Evolutionary conservation across 768 basidiomycete genomes (phyloP).

Genomic region (Tubosaeta brunneosetosa): DNA sequence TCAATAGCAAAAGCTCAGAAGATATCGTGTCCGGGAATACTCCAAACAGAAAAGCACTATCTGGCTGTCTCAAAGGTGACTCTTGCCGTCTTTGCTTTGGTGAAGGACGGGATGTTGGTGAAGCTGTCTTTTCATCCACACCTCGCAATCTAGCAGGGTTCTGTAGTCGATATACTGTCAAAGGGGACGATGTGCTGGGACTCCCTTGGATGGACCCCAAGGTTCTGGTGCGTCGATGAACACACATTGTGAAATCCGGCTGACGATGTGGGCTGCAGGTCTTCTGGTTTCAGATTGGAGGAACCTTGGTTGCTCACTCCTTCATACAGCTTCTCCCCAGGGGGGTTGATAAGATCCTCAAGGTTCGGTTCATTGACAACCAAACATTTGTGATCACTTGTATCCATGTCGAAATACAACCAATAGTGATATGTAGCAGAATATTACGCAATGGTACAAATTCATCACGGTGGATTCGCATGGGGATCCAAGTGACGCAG

Average conservation of each 20-base stretch:
- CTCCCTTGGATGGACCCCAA: conserved; percentile 46
- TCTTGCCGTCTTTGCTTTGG: conserved; percentile 23
- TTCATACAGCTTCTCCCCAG: conserved; percentile 16
- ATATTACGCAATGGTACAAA: conserved; percentile 18
- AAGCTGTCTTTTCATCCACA: conserved; percentile 13
- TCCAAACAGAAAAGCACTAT: conserved; percentile 20
- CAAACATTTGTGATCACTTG: conserved; percentile 17
- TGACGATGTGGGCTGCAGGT: conserved; percentile 9
- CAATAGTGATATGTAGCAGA: conserved; percentile 8
- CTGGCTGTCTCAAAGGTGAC: conserved; percentile 17
- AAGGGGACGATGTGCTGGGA: conserved; percentile 32
- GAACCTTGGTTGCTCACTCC: background rate
- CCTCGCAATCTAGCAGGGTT: conserved; percentile 13
- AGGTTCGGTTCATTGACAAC: conserved; percentile 20
- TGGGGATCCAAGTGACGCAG: conserved; percentile 5
- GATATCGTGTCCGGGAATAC: conserved; percentile 27
- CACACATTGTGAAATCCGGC: too few relatives aligned
- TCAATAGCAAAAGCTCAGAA: conserved; percentile 47
- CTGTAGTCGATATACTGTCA: conserved; percentile 17
- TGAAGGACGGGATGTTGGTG: conserved; percentile 17
- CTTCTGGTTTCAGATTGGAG: conserved; percentile 16
- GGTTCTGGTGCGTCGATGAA: conserved; percentile 17
- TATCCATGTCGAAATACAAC: background rate
- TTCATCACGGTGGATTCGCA: conserved; percentile 9
- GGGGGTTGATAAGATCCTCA: conserved; percentile 17